A percentile compares a stretch with the other conserved stretches of the same genome.
These are phyloP conservation scores for Ganoderma meredithae DNA, from an alignment of 1,284 basidiomycete species.

Conservation along the genomic window DNA sequence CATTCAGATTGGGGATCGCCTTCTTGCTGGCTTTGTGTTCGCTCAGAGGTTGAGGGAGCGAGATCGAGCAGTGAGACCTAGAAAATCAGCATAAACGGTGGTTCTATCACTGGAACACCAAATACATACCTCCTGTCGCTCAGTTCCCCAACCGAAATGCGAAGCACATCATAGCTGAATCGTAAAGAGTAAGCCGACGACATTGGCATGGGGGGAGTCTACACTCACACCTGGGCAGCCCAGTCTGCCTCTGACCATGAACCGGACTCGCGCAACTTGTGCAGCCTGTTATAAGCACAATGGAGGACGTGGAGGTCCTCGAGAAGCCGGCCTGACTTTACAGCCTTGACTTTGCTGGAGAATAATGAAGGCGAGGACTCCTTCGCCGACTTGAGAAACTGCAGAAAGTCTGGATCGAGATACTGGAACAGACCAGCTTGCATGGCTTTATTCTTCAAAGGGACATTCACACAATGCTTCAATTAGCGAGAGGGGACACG, in stretches of 20 bases:
- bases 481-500: conserved; percentile 6
- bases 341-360: conserved; percentile 36
- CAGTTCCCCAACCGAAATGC: conserved; percentile 50
- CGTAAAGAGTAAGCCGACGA: conserved; percentile 10
- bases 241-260: conserved; percentile 63
- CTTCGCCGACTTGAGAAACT: conserved; percentile 50
- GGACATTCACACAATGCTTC: not conserved
- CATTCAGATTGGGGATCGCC: conserved; percentile 49
- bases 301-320: conserved; percentile 50
- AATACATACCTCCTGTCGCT: conserved; percentile 51
- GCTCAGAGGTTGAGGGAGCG: conserved; percentile 55
- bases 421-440: conserved; percentile 32
- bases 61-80: conserved; percentile 57
- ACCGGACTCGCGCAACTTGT: conserved; percentile 50
- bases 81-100: not conserved
- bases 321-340: conserved; percentile 42
- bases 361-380: conserved; percentile 51
- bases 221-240: conserved; percentile 58
- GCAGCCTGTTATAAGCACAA: conserved; percentile 53
- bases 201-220: too few relatives aligned
- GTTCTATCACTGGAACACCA: not conserved
- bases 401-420: conserved; percentile 44
- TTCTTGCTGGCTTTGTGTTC: conserved; percentile 39
- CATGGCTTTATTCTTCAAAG: not conserved
- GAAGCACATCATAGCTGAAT: conserved; percentile 56